Base-by-base conservation (phyloP, 2,329 filamentous ascomycete species). In the Microsporum canis region DNA sequence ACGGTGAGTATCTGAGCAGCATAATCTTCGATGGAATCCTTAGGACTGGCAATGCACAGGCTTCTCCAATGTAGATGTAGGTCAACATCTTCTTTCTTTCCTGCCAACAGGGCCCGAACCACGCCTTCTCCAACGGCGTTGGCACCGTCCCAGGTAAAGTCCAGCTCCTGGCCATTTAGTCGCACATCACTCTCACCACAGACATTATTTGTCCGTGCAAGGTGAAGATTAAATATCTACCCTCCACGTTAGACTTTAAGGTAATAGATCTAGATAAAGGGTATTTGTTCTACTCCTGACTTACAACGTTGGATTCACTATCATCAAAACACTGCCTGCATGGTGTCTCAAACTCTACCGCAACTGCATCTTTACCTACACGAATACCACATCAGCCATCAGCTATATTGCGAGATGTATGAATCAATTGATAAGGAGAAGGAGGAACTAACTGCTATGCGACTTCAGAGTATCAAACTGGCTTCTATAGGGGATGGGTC, bases 1-100 rank as follows among this genome's bases (percentile, higher is more conserved):
- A 72, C 63, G 12, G 68, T 68, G 43, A 72, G 63, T 27, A 72
- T 64, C 45, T 69, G 69, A 36, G 66, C 68, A 59, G 68, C 63
- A 51, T 64, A 63, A 34, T 63, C 57, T 34, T 61, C 58, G 12
- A 60, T 45, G 12, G 63, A 65, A 38, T 59, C 63, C 17, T 65
- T 29, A 10, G 66, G 65, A 31, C 64, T 65, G 36, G 67, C 63
- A 51, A 72, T 63, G 60, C 70, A 72, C 57, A 69, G 64, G 59
- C 65, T 68, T 33, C 67, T 63, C 65, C 67, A 71, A 51, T 61
- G 65, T 41, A 69, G 64, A n/a, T 58, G 59, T 10, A 71, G 31
- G 6, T 66, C 63, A 39, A 61, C 58, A 41, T 58, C 63, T 23
- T 57, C 59, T 45, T 57, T 56, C 51, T 64, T 63, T 41, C 67